These are phyloP conservation scores for Podaxis pistillaris DNA, from an alignment of 768 basidiomycete genomes.

Conservation along the genomic window DNA sequence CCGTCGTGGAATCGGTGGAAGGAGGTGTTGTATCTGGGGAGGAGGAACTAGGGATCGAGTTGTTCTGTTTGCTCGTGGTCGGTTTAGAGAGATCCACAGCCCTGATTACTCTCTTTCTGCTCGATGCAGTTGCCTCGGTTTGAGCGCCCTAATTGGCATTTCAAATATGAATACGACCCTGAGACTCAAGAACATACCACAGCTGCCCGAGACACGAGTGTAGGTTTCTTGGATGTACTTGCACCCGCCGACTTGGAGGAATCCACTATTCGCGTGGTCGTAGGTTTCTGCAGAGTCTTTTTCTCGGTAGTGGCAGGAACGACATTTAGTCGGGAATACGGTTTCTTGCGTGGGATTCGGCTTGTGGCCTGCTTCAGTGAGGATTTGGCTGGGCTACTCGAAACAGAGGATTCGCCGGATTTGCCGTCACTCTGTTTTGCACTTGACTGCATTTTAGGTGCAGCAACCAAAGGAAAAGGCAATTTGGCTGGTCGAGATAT, in stretches of 20 bases:
- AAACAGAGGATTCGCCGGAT: background rate
- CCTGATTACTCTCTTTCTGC: slow-evolving; percentile 3
- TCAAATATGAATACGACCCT: background rate
- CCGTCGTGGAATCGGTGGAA: background rate
- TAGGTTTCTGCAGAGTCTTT: slow-evolving; percentile 14
- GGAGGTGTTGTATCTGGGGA: background rate
- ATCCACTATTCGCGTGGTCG: slow-evolving; percentile 20
- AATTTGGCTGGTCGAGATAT: slow-evolving; percentile 19
- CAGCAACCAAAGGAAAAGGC: slow-evolving; percentile 35
- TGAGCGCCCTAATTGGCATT: background rate
- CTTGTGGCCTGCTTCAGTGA: slow-evolving; percentile 52
- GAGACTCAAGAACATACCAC: slow-evolving; percentile 6
- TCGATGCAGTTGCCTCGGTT: background rate
- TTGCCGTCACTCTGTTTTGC: slow-evolving; percentile 2
- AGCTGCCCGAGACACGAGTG: background rate
- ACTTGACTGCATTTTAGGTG: slow-evolving; percentile 1
- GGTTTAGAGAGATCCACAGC: slow-evolving; percentile 12
- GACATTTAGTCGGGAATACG: slow-evolving; percentile 44
- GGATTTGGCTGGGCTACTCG: slow-evolving; percentile 36
- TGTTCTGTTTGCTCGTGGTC: background rate
- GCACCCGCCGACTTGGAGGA: slow-evolving; percentile 17
- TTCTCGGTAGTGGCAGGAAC: slow-evolving; percentile 3
- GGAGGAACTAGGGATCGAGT: background rate
- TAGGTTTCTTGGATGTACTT: slow-evolving; percentile 12
- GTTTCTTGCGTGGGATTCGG: slow-evolving; percentile 63